Evolutionary conservation across 2,329 filamentous ascomycete genomes (phyloP).

Genomic region (Venturia carpophila): DNA sequence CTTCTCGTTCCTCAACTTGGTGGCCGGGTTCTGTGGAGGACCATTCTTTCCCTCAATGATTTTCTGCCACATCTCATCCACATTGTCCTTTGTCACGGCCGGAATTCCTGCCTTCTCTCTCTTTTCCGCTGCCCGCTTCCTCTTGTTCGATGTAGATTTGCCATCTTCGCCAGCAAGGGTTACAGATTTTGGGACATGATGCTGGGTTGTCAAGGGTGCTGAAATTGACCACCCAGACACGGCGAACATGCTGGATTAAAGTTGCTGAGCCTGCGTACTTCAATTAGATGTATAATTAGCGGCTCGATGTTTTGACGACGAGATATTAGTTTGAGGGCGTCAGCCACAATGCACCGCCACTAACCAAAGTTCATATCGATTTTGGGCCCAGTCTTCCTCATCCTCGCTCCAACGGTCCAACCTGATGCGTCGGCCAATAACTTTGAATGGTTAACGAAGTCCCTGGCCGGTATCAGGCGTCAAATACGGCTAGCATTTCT

Average conservation of each 20-base stretch:
- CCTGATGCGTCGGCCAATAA: no score
- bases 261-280: background rate
- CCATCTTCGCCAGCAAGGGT: conserved; percentile 26
- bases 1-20: conserved; percentile 20
- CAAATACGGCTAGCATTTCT: no score
- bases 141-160: conserved; percentile 40
- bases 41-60: conserved; percentile 63
- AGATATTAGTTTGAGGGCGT: no score
- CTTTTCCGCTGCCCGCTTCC: conserved; percentile 26
- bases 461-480: no score
- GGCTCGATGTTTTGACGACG: no score
- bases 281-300: no score
- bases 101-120: conserved; percentile 20
- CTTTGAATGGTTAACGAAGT: no score
- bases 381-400: no score
- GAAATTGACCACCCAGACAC: conserved; percentile 89
- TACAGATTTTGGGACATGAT: conserved; percentile 32
- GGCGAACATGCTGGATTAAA: conserved; percentile 61
- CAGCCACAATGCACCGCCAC: no score
- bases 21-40: conserved; percentile 10
- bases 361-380: no score
- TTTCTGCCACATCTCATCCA: conserved; percentile 69
- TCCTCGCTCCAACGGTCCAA: no score
- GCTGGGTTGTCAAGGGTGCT: conserved; percentile 65
- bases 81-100: conserved; percentile 57